phyloP scores from a whole-genome alignment of 139 green algal species.

The Dunaliella sp. region DNA sequence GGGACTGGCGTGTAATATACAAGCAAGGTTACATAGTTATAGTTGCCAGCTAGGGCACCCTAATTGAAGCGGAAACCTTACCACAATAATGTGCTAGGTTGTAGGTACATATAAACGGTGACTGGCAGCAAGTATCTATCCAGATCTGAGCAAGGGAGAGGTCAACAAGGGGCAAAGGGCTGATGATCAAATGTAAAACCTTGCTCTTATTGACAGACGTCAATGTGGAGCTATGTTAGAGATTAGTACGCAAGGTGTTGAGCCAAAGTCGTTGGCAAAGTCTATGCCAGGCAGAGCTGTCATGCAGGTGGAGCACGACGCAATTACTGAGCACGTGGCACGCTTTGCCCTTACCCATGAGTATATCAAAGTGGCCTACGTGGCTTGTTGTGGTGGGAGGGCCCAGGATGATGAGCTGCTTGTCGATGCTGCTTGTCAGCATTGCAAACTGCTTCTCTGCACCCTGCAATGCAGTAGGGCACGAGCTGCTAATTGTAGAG shows the following conservation, averaged over 20 bases:
- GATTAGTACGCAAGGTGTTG: not conserved
- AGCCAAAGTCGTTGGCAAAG: not conserved
- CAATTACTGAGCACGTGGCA: not conserved
- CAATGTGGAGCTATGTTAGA: not conserved
- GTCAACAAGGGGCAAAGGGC: not conserved
- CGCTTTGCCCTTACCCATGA: constrained; percentile 31
- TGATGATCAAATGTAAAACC: not conserved
- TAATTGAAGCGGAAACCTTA: no score
- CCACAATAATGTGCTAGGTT: no score
- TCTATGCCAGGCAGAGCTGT: not conserved
- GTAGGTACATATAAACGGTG: no score
- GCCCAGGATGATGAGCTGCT: not conserved
- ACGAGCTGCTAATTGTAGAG: not conserved
- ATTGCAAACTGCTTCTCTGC: constrained; percentile 1
- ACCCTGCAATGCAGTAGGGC: not conserved
- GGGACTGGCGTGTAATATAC: no score
- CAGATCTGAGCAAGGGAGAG: no score
- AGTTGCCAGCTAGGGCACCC: no score
- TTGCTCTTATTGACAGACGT: not conserved
- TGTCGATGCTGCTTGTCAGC: not conserved
- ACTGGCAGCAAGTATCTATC: no score
- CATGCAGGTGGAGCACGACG: not conserved
- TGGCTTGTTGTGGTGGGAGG: not conserved
- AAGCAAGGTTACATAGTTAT: no score
- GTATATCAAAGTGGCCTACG: constrained; percentile 52